Evolutionary conservation across 345 rosid species (phyloP).

Genomic region (Populus davidiana): DNA sequence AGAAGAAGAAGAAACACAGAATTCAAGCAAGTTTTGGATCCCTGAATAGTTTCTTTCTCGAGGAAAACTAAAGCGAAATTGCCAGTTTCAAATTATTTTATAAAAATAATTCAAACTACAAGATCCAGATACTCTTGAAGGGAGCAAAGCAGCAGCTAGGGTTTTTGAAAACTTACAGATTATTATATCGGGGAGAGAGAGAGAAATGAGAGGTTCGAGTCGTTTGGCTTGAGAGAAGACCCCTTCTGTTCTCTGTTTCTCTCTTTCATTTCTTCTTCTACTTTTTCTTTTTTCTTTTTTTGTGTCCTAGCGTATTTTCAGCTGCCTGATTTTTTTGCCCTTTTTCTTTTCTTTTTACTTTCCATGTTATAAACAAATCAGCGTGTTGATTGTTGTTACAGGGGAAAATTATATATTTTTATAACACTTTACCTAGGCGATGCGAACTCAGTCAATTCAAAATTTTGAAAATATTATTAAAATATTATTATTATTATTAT

Average conservation of each 20-base stretch:
- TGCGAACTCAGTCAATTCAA: too few relatives aligned
- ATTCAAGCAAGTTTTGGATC: slow-evolving; percentile 25
- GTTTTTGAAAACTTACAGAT: slow-evolving; percentile 3
- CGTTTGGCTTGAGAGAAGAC: background rate
- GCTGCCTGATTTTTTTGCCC: slow-evolving; percentile 6
- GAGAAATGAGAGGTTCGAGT: too few relatives aligned
- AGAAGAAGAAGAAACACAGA: slow-evolving; percentile 6
- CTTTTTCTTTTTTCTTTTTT: background rate
- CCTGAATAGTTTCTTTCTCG: slow-evolving; percentile 3
- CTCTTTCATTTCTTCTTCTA: background rate
- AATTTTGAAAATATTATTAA: too few relatives aligned
- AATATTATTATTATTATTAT: too few relatives aligned
- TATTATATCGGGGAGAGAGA: background rate
- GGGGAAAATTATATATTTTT: too few relatives aligned
- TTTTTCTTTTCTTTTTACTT: background rate
- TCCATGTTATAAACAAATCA: too few relatives aligned
- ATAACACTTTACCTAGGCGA: too few relatives aligned
- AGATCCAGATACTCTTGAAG: background rate
- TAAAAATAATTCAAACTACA: background rate
- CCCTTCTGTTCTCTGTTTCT: background rate
- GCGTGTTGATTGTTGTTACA: too few relatives aligned
- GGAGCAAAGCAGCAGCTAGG: background rate
- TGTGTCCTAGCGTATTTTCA: slow-evolving; percentile 9
- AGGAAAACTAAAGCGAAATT: slow-evolving; percentile 8
- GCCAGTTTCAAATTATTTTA: background rate